A percentile compares a stretch with the other conserved stretches of the same genome.
Conservation (phyloP, 1,139 yeast species). For the Trichomonascaceae sp. region DNA sequence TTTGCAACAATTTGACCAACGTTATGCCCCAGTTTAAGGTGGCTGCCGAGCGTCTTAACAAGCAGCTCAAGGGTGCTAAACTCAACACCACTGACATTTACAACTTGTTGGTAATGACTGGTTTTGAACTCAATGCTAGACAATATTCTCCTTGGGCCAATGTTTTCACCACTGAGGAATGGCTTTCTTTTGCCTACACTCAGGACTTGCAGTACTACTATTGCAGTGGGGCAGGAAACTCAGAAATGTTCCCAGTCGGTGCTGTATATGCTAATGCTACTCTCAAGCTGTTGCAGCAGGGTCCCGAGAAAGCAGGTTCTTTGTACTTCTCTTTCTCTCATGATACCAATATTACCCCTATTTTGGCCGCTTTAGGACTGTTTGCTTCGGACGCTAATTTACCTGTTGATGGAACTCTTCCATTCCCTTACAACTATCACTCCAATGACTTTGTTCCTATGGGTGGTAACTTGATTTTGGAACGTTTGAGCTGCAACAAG, state of each 20-base stretch:
- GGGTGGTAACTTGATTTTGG: conserved; percentile 52
- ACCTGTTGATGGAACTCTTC: conserved; percentile 32
- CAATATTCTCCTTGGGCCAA: conserved; percentile 52
- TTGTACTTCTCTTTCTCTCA: conserved; percentile 49
- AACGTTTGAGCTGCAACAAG: conserved; percentile 42
- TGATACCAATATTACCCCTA: conserved; percentile 50
- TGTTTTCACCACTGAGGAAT: conserved; percentile 52
- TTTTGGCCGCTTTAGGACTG: conserved; percentile 47
- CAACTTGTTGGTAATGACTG: conserved; percentile 46
- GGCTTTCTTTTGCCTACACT: conserved; percentile 42
- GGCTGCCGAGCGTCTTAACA: conserved; percentile 38
- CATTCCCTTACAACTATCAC: conserved; percentile 41
- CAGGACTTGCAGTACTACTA: conserved; percentile 47
- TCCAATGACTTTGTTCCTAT: conserved; percentile 47
- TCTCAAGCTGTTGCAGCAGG: conserved; percentile 37
- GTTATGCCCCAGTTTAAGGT: conserved; percentile 28
- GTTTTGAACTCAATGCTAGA: conserved; percentile 50
- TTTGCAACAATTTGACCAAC: conserved; percentile 7
- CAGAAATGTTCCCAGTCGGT: conserved; percentile 42
- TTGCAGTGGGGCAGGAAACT: conserved; percentile 48
- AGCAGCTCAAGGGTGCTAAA: conserved; percentile 40
- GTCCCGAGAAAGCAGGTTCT: conserved; percentile 33
- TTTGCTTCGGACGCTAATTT: conserved; percentile 36
- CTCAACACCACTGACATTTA: conserved; percentile 40
- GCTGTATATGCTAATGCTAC: conserved; percentile 49